Conservation (phyloP, 441 rosid genomes). For the Jatropha multifida region DNA sequence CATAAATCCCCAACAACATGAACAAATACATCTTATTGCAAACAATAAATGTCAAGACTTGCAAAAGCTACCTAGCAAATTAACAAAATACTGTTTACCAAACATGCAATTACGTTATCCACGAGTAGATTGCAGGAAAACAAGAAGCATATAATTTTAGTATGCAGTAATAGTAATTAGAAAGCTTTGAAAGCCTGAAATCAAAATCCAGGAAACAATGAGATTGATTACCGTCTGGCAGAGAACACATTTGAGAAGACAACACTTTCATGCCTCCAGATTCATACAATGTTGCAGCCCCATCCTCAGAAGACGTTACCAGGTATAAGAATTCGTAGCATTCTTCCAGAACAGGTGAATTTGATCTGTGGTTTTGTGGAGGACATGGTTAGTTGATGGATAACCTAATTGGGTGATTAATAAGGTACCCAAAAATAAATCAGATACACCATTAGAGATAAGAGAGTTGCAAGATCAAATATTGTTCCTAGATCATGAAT, state of each 20-base stretch:
- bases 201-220: conserved; percentile 12
- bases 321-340: conserved; percentile 76
- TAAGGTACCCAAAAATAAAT: not conserved
- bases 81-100: not conserved
- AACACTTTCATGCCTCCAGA: conserved; percentile 78
- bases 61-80: not conserved
- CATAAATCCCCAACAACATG: conserved; percentile 1
- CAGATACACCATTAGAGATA: not conserved
- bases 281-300: conserved; percentile 44
- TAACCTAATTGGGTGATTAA: not conserved
- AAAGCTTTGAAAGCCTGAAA: not conserved
- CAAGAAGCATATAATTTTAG: not conserved
- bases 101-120: not conserved
- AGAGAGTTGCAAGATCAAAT: not conserved
- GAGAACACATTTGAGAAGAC: conserved; percentile 54
- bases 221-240: conserved; percentile 63
- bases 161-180: not conserved
- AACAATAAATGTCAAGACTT: not conserved
- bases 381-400: not conserved
- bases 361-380: conserved; percentile 38
- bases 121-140: not conserved
- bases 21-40: not conserved
- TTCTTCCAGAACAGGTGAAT: conserved; percentile 52
- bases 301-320: conserved; percentile 61
- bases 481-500: not conserved